Evolutionary conservation across 2,329 filamentous ascomycete species (phyloP), one percentile per base, ranked within the genome.

Genomic region (Xylaria sp.): DNA sequence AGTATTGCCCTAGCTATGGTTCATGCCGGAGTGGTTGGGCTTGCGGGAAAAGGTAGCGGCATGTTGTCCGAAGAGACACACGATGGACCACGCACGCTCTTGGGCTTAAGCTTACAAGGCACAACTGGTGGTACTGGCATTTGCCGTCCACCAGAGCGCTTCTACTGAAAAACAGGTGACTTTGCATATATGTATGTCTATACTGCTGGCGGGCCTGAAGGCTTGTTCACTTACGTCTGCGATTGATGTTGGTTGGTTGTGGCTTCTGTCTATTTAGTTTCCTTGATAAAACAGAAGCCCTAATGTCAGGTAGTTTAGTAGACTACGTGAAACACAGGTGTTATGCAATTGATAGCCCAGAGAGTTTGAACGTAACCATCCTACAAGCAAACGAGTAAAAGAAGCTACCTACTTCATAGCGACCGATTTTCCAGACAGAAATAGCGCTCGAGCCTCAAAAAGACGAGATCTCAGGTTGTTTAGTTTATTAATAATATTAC

Each of bases 101-200:
- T 72, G 70, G 73, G 67, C 63, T 68, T 70, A 68, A 73, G 67
- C 57, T 68, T 60, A 73, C 66, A 63, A 71, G 70, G 72, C 65
- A 72, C 73, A 70, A 72, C 70, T 68, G 67, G 67, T 55, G 70
- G 57, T 68, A 70, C 70, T 66, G 66, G 70, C 66, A 72, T 66
- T 60, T 70, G 64, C 64, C 70, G 67, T 65, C 51, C 65, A 59
- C 65, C 41, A 66, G 69, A 75, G 74, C 72, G 71, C 69, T 70
- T 62, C 63, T 72, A 71, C 66, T 73, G 51, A 73, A 69, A 72
- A 73, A 69, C 62, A 72, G 66, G 74, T 66, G 69, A 77, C 71
- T 72, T 74, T 73, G 65, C 73, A 74, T 73, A 74, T 73, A 74
- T 76, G 70, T 74, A 75, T 63, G 68, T 74, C 58, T 64, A 71